These are phyloP conservation scores for Leccinum fibrillosum DNA, from an alignment of 768 basidiomycete species.

Conservation along the genomic window DNA sequence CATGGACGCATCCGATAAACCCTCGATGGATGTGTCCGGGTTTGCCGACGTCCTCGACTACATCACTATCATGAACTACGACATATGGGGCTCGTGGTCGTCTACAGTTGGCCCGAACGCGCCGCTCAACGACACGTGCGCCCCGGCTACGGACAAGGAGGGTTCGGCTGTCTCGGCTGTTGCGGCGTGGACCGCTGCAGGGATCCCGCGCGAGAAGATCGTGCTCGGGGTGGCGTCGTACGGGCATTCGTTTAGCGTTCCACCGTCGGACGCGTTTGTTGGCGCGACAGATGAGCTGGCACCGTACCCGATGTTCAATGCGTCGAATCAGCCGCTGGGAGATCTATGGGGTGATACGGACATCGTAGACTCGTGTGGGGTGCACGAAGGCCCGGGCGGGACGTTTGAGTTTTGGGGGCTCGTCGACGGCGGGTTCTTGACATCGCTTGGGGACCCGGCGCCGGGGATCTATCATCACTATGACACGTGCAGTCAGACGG, in stretches of 20 bases:
- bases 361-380: constrained; percentile 55
- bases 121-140: constrained; percentile 76
- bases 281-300: constrained; percentile 35
- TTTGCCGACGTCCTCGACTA: constrained; percentile 70
- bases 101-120: constrained; percentile 66
- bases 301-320: constrained; percentile 50
- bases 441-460: constrained; percentile 25
- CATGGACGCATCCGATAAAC: constrained; percentile 48
- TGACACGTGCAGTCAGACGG: constrained; percentile 68
- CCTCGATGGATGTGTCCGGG: constrained; percentile 55
- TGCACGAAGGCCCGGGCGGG: constrained; percentile 44
- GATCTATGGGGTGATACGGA: constrained; percentile 53
- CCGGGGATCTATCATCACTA: constrained; percentile 48
- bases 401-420: constrained; percentile 63
- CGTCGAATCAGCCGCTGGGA: constrained; percentile 42
- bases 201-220: constrained; percentile 66
- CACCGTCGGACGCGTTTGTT: constrained; percentile 35
- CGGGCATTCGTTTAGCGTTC: constrained; percentile 61
- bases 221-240: constrained; percentile 82
- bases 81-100: constrained; percentile 40
- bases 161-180: constrained; percentile 80
- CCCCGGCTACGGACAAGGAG: constrained; percentile 48
- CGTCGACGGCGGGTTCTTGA: constrained; percentile 53
- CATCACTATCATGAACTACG: constrained; percentile 64
- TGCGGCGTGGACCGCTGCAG: constrained; percentile 67